Evolutionary conservation across 768 basidiomycete species (phyloP), one percentile per base, ranked within the genome.

Genomic region (Rhodotorula kratochvilovae): DNA sequence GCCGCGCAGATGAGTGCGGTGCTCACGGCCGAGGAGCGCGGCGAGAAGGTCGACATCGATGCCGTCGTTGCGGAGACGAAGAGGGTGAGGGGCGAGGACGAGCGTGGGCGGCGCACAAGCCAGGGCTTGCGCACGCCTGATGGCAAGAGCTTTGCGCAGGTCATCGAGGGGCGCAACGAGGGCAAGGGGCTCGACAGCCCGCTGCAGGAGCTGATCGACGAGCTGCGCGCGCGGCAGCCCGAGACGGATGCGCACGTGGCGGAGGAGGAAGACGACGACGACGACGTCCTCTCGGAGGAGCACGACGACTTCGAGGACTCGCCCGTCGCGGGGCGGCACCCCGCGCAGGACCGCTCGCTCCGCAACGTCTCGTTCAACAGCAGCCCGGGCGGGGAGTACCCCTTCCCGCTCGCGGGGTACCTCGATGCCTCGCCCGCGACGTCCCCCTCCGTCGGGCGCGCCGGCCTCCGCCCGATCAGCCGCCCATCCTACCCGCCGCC

Each of bases 141-240:
- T 21, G 56, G 56, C 2, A 15, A 23, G 11, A 42, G 42, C 35
- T 27, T 59, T 23, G 42, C 27, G 27, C 21, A 59, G 42, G 36
- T 59, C 39, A 43, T 59, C 42, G 54, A 55, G 13, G 54, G 31
- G 31, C 31, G 54, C 13, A 13, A 33, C 29, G 31, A 13, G 4
- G 54, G 31, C 31, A 19, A 16, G 54, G 17, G 29, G 17, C 54
- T 57, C 56, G 56, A 43, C 33, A 56, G 64, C 35, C 63, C 63
- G 31, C 53, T 64, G 42, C 27, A 19, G 39, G 63, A 56, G 15
- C 39, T 64, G 31, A 64, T 64, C 54, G 46, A 58, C 48, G 56
- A 57, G 57, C 29, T 66, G 45, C 45, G 45, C 17, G 15, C 45
- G 45, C 45, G 45, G 4, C 45, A 46, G 45, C 45, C 17, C 45